Base-by-base conservation (phyloP, 768 basidiomycete species). In the Termitomyces sp. region DNA sequence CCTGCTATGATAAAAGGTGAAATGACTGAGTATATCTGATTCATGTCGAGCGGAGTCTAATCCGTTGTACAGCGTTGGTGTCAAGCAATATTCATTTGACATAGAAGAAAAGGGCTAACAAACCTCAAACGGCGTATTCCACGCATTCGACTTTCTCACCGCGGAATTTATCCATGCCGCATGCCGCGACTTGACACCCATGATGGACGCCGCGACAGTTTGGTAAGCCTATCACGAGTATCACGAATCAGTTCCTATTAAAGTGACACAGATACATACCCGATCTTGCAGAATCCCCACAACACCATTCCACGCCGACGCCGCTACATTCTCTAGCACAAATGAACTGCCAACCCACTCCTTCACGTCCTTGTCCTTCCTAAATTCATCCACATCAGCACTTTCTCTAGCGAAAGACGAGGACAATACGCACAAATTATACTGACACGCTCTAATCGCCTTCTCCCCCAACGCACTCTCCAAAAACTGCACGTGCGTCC, bases 131-230 rank as follows among this genome's bases (percentile, higher is more conserved):
- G 84, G 71, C 3, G 40, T 52, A 19, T 52, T 52, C 51, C 51
- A 52, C 6, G n/a, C 38, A 21, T 52, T 52, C 11, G 38, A 41
- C 6, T 52, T 52, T 5, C 71, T 68, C 41, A 82, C 76, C 15
- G 79, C 74, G 1, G 78, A 75, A 59, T 75, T 72, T 37, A 88
- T 68, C 85, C 85, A 89, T 1, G 78, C 71, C n/a, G 82, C 76
- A 55, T 88, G 86, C 35, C 85, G 78, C 23, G 84, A 76, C 64
- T 89, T 84, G 52, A 78, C 78, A 15, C 71, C 68, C 11, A 88
- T 72, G 61, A 91, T 87, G 19, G 80, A 77, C 1, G 76, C 86
- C 5, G 81, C 78, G 17, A 78, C 76, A 5, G 80, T 79, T 21
- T 82, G 64, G 65, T 79, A 80, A 28, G 70, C 70, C 68, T 77